phyloP scores from a whole-genome alignment of 495 filamentous ascomycete genomes.

The Trichoderma erinaceum region DNA sequence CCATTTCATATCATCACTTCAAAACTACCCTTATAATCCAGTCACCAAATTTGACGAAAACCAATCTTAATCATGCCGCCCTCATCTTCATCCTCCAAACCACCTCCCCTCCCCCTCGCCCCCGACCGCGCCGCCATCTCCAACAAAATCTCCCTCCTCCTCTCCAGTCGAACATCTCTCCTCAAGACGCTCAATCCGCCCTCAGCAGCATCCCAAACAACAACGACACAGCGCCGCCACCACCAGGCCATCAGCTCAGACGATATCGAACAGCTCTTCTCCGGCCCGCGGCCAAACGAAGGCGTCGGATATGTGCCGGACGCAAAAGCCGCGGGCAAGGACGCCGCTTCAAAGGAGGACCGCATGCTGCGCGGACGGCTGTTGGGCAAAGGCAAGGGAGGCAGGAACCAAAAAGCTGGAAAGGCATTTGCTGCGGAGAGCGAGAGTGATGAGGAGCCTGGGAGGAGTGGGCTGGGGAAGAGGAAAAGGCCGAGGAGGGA shows the following conservation, averaged over 20 bases:
- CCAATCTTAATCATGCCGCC: background rate
- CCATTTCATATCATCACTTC: background rate
- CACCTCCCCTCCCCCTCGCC: constrained; percentile 3
- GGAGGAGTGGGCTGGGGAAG: constrained; percentile 48
- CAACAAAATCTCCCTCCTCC: constrained; percentile 12
- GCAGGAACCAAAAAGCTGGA: background rate
- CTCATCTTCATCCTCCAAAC: constrained; percentile 3
- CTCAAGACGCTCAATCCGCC: constrained; percentile 6
- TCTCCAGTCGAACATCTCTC: background rate
- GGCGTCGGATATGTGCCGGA: constrained; percentile 7
- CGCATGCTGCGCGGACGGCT: constrained; percentile 26
- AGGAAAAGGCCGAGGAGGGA: constrained; percentile 12
- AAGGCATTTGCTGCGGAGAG: constrained; percentile 24
- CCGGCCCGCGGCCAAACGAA: constrained; percentile 2
- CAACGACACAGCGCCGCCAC: background rate
- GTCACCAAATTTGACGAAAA: background rate
- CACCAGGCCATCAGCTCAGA: background rate
- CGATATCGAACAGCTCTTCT: constrained; percentile 9
- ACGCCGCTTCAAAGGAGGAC: background rate
- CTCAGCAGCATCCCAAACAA: background rate
- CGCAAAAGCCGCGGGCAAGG: background rate
- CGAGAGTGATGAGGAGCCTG: constrained; percentile 53
- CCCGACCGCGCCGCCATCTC: constrained; percentile 13
- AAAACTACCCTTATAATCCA: background rate
- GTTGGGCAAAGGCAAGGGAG: constrained; percentile 22